These are phyloP conservation scores for Xylariaceae sp. DNA, from an alignment of 2,329 filamentous ascomycete genomes.

Conservation along the genomic window DNA sequence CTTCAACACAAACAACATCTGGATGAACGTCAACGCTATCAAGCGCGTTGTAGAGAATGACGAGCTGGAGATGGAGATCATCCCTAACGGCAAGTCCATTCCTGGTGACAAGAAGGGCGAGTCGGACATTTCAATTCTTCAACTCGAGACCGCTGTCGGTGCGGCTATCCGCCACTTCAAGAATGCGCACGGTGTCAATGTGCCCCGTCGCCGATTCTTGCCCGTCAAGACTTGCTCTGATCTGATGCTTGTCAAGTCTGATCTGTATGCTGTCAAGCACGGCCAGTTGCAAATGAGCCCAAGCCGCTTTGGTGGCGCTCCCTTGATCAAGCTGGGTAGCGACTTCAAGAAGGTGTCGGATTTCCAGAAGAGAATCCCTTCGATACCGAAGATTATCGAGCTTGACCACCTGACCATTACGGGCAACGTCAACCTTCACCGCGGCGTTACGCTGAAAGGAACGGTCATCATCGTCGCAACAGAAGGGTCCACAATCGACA, in stretches of 20 bases:
- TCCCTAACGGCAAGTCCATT: conserved; percentile 98
- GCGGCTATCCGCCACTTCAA: conserved; percentile 98
- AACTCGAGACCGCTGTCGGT: conserved; percentile 97
- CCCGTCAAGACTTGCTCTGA: conserved; percentile 99
- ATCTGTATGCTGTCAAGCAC: conserved; percentile 97
- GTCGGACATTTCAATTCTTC: conserved; percentile 93
- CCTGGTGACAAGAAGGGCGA: conserved; percentile 99
- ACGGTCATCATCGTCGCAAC: conserved; percentile 99
- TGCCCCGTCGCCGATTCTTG: conserved; percentile 94
- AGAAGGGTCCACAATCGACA: conserved; percentile 95
- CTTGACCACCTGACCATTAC: conserved; percentile 96
- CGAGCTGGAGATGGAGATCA: conserved; percentile 99
- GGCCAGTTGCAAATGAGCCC: conserved; percentile 96
- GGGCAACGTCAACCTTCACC: conserved; percentile 92
- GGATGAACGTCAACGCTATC: conserved; percentile 96
- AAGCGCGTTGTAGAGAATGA: conserved; percentile 99
- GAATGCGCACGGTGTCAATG: conserved; percentile 98
- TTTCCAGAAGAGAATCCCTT: conserved; percentile 83
- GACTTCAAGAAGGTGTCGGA: conserved; percentile 99
- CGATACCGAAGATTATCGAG: conserved; percentile 87
- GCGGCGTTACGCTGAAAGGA: conserved; percentile 92
- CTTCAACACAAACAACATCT: conserved; percentile 99
- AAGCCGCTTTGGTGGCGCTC: conserved; percentile 91
- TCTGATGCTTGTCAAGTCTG: conserved; percentile 98
- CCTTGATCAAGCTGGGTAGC: conserved; percentile 95